These are phyloP conservation scores for Crithidia bombi DNA, from an alignment of 208 protist species.

Conservation along the genomic window DNA sequence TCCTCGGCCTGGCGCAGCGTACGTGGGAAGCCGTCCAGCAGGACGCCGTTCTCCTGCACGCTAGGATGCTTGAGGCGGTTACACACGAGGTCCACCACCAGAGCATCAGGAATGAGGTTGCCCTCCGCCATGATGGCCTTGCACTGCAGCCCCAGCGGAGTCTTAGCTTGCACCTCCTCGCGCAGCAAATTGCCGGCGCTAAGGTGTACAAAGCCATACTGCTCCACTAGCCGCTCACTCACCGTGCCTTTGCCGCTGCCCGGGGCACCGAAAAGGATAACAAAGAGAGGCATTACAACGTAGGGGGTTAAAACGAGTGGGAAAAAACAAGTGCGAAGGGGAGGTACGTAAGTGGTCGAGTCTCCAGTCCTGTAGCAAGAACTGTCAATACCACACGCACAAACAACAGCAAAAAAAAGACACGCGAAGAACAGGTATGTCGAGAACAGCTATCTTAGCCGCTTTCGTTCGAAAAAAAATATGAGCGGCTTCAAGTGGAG, in stretches of 20 bases:
- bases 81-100: constrained; percentile 80
- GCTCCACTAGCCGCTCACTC: constrained; percentile 83
- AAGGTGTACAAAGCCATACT: constrained; percentile 88
- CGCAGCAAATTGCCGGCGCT: constrained; percentile 92
- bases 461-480: constrained; percentile 3
- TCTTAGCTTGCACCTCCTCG: constrained; percentile 73
- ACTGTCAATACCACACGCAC: neutral
- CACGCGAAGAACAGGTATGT: neutral
- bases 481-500: neutral
- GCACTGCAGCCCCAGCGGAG: constrained; percentile 59
- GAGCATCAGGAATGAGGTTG: constrained; percentile 79
- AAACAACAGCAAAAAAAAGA: constrained; percentile 11
- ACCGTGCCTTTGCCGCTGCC: constrained; percentile 83
- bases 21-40: constrained; percentile 96
- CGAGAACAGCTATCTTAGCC: too few species aligned
- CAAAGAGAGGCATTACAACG: constrained; percentile 55
- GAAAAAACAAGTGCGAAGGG: constrained; percentile 17
- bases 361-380: neutral
- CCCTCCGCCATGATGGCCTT: constrained; percentile 66
- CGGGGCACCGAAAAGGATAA: constrained; percentile 81
- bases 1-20: constrained; percentile 88
- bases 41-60: constrained; percentile 54
- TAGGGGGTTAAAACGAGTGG: constrained; percentile 16
- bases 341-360: constrained; percentile 2
- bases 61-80: constrained; percentile 39